phyloP scores from a whole-genome alignment of 805 yeast species.

The Brettanomyces anomalus region DNA sequence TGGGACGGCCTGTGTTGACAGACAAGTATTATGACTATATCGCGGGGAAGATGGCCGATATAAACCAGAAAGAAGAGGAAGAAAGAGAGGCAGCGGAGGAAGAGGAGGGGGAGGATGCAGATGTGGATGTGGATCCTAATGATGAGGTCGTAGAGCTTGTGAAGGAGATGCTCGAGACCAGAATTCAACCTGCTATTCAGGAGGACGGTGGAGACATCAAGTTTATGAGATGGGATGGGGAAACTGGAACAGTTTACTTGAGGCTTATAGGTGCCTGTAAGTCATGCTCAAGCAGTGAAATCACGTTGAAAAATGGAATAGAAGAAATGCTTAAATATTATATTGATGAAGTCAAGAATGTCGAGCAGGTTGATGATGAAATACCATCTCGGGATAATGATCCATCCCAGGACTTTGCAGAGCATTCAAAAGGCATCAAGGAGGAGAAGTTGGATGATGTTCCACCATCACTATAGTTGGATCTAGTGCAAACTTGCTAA shows the following conservation, averaged over 20 bases:
- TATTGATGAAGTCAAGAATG: slow-evolving; percentile 89
- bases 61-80: slow-evolving; percentile 16
- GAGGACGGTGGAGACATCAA: slow-evolving; percentile 98
- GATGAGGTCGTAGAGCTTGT: slow-evolving; percentile 81
- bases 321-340: slow-evolving; percentile 97
- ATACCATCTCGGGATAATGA: slow-evolving; percentile 24
- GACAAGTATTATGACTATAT: slow-evolving; percentile 24
- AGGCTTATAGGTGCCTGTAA: slow-evolving; percentile 95
- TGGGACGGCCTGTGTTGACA: slow-evolving; percentile 48
- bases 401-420: no score
- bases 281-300: slow-evolving; percentile 82
- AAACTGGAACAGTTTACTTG: slow-evolving; percentile 78
- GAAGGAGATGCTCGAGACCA: slow-evolving; percentile 84
- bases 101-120: slow-evolving; percentile 30
- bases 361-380: slow-evolving; percentile 79
- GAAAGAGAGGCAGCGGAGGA: slow-evolving; percentile 2
- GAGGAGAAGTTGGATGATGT: slow-evolving; percentile 18
- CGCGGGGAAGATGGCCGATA: slow-evolving; percentile 22
- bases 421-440: background rate
- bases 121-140: slow-evolving; percentile 26
- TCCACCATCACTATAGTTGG: slow-evolving; percentile 25
- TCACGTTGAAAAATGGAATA: slow-evolving; percentile 90
- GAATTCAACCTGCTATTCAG: slow-evolving; percentile 95
- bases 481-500: background rate
- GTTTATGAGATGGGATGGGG: slow-evolving; percentile 77